phyloP scores from a whole-genome alignment of 768 basidiomycete genomes.

The Gyrodon lividus region DNA sequence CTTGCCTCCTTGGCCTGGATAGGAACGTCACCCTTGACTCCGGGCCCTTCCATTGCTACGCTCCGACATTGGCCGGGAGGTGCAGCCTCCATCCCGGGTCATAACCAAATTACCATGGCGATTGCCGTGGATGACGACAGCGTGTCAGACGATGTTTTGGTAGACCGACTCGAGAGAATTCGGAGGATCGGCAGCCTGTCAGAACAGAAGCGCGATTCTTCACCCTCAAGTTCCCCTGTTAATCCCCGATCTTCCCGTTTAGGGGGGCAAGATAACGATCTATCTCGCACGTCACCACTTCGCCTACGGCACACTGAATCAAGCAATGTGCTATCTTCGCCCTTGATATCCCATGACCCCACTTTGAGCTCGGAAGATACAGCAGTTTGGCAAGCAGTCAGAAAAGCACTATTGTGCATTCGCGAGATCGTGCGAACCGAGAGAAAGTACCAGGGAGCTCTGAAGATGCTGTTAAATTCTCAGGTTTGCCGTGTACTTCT shows the following conservation, averaged over 20 bases:
- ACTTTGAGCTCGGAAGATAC: constrained; percentile 23
- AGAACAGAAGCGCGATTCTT: background rate
- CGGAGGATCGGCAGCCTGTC: constrained; percentile 21
- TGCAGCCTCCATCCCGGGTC: constrained; percentile 1
- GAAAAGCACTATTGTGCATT: constrained; percentile 42
- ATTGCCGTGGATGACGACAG: constrained; percentile 51
- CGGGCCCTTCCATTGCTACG: background rate
- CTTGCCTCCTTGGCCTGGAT: constrained; percentile 36
- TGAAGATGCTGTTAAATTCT: constrained; percentile 37
- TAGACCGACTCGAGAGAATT: constrained; percentile 47
- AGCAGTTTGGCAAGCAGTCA: constrained; percentile 35
- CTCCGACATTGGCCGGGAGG: background rate
- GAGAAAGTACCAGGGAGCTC: constrained; percentile 40
- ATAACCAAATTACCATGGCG: constrained; percentile 30
- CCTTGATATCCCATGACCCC: constrained; percentile 4
- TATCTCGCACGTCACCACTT: background rate
- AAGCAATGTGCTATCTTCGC: background rate
- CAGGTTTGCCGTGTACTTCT: constrained; percentile 26
- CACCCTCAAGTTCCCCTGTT: background rate
- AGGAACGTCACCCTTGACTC: constrained; percentile 13
- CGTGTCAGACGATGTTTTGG: constrained; percentile 49
- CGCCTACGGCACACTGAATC: background rate
- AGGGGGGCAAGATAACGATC: background rate
- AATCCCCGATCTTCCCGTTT: background rate
- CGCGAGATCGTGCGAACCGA: constrained; percentile 51